Conservation (phyloP, 2,329 filamentous ascomycete species). For the Elsinoe batatas region DNA sequence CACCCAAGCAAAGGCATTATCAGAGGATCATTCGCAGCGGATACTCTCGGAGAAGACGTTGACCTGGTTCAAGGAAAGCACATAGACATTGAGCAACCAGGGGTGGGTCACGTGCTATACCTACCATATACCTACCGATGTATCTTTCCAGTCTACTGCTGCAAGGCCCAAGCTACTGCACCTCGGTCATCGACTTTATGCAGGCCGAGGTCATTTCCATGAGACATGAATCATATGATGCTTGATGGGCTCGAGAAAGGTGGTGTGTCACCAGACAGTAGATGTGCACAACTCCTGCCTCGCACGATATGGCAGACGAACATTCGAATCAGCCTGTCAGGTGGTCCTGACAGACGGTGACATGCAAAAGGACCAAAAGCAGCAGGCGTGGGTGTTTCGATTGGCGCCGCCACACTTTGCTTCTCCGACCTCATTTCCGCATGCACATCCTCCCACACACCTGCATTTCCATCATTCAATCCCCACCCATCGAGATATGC, state of each 20-base stretch:
- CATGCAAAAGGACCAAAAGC: neutral
- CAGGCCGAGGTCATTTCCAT: neutral
- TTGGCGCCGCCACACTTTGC: neutral
- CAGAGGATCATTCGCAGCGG: neutral
- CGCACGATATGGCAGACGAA: neutral
- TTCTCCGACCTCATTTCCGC: neutral
- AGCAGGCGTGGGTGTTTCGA: neutral
- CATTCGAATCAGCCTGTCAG: neutral
- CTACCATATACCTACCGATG: no score
- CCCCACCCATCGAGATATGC: neutral
- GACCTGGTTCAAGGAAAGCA: neutral
- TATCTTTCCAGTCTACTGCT: no score
- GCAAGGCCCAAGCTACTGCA: neutral
- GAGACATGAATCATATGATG: neutral
- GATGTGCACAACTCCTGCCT: no score
- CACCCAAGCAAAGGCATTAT: neutral
- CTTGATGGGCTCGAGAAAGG: neutral
- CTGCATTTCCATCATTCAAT: neutral
- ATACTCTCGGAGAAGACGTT: neutral
- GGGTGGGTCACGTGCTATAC: no score
- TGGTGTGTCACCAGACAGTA: neutral
- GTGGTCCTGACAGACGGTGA: neutral
- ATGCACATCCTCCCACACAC: neutral
- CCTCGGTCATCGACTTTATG: neutral
- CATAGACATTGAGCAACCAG: neutral